Conservation (phyloP, 257 asterid species). For the Nicotiana paniculata region DNA sequence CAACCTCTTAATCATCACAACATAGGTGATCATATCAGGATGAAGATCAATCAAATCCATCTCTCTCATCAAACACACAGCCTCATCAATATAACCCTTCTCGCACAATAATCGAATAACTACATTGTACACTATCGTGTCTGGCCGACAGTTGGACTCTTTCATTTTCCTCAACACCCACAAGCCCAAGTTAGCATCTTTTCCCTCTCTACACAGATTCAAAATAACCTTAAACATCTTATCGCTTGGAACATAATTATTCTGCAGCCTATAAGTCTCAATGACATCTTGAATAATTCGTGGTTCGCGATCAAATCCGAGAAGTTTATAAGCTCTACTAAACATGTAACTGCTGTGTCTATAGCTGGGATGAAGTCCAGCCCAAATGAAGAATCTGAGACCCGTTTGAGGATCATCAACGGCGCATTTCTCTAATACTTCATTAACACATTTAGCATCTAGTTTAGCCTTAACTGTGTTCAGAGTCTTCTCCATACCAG, state of each 20-base stretch:
- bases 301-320: conserved; percentile 44
- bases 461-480: conserved; percentile 38
- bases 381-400: conserved; percentile 83
- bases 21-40: conserved; percentile 67
- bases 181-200: conserved; percentile 58
- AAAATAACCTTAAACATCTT: conserved; percentile 67
- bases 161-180: conserved; percentile 74
- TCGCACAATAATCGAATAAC: conserved; percentile 60
- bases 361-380: conserved; percentile 62
- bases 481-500: conserved; percentile 48
- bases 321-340: conserved; percentile 49
- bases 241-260: conserved; percentile 30
- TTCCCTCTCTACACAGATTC: conserved; percentile 68
- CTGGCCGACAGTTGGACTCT: conserved; percentile 64
- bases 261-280: conserved; percentile 42
- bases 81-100: conserved; percentile 44
- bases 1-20: conserved; percentile 47
- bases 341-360: conserved; percentile 52
- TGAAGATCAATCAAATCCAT: conserved; percentile 63
- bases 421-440: conserved; percentile 49
- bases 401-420: conserved; percentile 56
- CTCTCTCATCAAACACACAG: conserved; percentile 59
- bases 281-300: conserved; percentile 37
- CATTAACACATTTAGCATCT: conserved; percentile 43
- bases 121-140: conserved; percentile 59